These are phyloP conservation scores for Diospyros kaki DNA, from an alignment of 148 eudicot genomes.

Conservation along the genomic window DNA sequence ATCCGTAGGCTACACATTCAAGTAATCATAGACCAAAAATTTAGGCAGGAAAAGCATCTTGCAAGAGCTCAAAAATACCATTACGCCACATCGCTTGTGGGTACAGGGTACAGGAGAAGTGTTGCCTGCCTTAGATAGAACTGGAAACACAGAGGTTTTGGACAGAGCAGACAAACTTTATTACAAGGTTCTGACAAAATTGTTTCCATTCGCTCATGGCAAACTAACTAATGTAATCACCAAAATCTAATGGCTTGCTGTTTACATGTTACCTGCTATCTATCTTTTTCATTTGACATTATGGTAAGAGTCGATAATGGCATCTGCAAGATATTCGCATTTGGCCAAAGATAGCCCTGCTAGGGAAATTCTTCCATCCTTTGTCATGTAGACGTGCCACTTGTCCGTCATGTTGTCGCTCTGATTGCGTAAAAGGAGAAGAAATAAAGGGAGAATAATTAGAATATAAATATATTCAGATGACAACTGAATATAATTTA, in stretches of 20 bases:
- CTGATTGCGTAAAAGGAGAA: conserved; percentile 30
- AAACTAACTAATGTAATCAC: conserved; percentile 6
- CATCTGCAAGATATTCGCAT: conserved; percentile 96
- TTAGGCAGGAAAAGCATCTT: too few relatives aligned
- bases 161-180: background rate
- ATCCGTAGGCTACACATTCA: too few relatives aligned
- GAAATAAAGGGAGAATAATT: background rate
- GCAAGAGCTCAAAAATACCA: too few relatives aligned
- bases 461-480: too few relatives aligned
- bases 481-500: too few relatives aligned
- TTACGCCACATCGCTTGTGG: background rate
- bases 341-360: conserved; percentile 88
- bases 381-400: conserved; percentile 98
- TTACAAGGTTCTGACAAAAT: conserved; percentile 6
- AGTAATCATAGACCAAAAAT: too few relatives aligned
- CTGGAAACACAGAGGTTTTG: background rate
- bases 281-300: conserved; percentile 54
- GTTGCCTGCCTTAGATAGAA: background rate
- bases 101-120: background rate
- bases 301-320: conserved; percentile 84
- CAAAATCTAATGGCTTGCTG: conserved; percentile 3
- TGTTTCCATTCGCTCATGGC: conserved; percentile 2
- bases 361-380: conserved; percentile 93
- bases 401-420: conserved; percentile 90
- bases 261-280: background rate